Evolutionary conservation across 2,329 filamentous ascomycete genomes (phyloP).

Genomic region (Huntiella omanensis): DNA sequence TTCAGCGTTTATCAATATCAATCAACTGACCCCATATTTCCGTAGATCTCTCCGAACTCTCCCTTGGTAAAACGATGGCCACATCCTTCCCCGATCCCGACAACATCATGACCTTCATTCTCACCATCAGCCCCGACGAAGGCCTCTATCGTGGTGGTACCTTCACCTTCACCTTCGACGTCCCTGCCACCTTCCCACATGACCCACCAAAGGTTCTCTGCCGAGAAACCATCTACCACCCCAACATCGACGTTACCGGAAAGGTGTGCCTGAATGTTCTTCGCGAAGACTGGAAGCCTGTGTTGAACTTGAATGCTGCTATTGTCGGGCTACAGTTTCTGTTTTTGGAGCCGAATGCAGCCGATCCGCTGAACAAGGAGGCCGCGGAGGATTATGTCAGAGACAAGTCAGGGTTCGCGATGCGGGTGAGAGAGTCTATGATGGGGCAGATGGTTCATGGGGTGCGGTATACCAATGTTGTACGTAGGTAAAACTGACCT

Average conservation of each 20-base stretch:
- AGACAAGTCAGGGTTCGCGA: constrained; percentile 76
- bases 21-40: background rate
- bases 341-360: constrained; percentile 93
- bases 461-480: background rate
- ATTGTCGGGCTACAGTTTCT: constrained; percentile 91
- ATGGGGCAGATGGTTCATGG: constrained; percentile 22
- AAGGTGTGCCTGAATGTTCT: constrained; percentile 97
- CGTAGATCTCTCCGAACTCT: constrained; percentile 62
- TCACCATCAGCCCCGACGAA: constrained; percentile 72
- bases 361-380: constrained; percentile 95
- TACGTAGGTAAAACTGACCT: no score
- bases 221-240: constrained; percentile 96
- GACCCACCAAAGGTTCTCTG: constrained; percentile 96
- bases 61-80: constrained; percentile 61
- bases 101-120: constrained; percentile 68
- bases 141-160: constrained; percentile 70
- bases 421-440: constrained; percentile 77
- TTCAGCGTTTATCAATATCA: background rate
- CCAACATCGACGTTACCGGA: constrained; percentile 93
- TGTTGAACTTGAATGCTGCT: constrained; percentile 88
- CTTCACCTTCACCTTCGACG: constrained; percentile 81
- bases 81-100: constrained; percentile 67
- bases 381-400: constrained; percentile 78
- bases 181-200: constrained; percentile 91
- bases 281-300: constrained; percentile 96